A percentile compares a stretch with the other conserved stretches of the same genome.
These are phyloP conservation scores for Talaromyces verruculosus DNA, from an alignment of 2,329 filamentous ascomycete species.

Conservation along the genomic window DNA sequence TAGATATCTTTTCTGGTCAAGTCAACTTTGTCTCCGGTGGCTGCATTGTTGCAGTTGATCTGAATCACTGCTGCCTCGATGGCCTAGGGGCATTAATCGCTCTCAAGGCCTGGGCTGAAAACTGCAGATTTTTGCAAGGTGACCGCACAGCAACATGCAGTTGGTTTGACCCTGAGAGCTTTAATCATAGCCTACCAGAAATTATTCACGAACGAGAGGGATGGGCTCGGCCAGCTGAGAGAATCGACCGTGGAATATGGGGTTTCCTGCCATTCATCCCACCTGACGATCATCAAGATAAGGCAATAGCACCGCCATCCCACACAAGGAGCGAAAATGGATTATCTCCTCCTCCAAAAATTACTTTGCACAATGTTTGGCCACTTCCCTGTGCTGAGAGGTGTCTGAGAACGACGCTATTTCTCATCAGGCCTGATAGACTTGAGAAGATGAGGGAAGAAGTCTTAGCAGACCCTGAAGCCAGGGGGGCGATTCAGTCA, in stretches of 20 bases:
- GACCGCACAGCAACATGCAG: slow-evolving; percentile 7
- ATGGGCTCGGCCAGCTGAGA: background rate
- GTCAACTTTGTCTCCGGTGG: slow-evolving; percentile 15
- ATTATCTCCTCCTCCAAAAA: background rate
- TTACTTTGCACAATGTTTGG: slow-evolving; percentile 12
- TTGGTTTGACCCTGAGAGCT: slow-evolving; percentile 15
- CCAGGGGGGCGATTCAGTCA: slow-evolving; percentile 1
- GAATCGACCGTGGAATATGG: slow-evolving; percentile 11
- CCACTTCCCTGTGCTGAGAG: slow-evolving; percentile 10
- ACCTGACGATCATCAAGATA: background rate
- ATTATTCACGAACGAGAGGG: slow-evolving; percentile 12
- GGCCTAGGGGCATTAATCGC: slow-evolving; percentile 9
- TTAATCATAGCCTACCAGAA: slow-evolving; percentile 14
- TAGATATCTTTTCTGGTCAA: slow-evolving; percentile 16
- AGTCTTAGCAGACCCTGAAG: background rate
- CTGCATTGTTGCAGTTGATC: slow-evolving; percentile 16
- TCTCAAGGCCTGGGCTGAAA: slow-evolving; percentile 14
- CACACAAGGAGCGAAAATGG: background rate
- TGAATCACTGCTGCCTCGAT: slow-evolving; percentile 16
- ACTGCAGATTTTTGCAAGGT: slow-evolving; percentile 14
- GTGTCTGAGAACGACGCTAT: slow-evolving; percentile 6
- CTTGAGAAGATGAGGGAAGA: slow-evolving; percentile 13
- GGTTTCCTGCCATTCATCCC: slow-evolving; percentile 11
- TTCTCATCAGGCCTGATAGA: slow-evolving; percentile 1
- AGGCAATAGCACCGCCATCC: background rate